Base-by-base conservation (phyloP, 495 filamentous ascomycete species). In the Parathielavia hyrcaniae region DNA sequence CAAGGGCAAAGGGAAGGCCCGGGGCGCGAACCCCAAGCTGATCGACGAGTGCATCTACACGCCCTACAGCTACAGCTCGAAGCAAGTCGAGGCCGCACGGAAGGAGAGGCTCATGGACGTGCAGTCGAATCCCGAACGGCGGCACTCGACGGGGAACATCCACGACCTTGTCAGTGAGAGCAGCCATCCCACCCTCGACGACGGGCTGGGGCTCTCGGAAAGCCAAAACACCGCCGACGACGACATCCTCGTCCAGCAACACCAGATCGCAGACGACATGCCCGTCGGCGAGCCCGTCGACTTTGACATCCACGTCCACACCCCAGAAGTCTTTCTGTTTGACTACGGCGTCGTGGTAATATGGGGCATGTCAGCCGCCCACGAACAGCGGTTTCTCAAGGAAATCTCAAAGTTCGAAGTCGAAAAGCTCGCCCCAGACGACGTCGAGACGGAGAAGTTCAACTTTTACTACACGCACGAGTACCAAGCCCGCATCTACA, bases 331-430 rank as follows among this genome's bases (percentile, higher is more conserved):
- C 11, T 97, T 98, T 71, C 79, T 98, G 22, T 98, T 96, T 68
- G 87, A 96, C 62, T 98, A 98, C 66, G 93, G 93, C 41, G 95
- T 96, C n/a, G 88, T 96, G n/a, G 93, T 98, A n/a, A 91, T 97
- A 69, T 98, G 93, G 93, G 93, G 93, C 58, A 96, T 98, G 92
- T 85, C 88, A 1, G 72, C 86, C 9, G 76, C 81, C 9, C 85
- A 98, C 60, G 93, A 98, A 71, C 82, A 86, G 47, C 80, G 86
- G 23, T 95, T 98, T 66, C 75, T 98, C 6, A 92, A 91, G 57
- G 93, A 98, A 63, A 86, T 97, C 50, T 84, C 88, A n/a, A 96
- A 92, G 67, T 98, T 97, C 67, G 95, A 96, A 66, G 78, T 79
- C 22, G 92, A 96, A 62, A 97, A 95, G 67, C 77, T 98, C 50